These are phyloP conservation scores for Knufia fluminis DNA, from an alignment of 2,329 filamentous ascomycete species.

Conservation along the genomic window DNA sequence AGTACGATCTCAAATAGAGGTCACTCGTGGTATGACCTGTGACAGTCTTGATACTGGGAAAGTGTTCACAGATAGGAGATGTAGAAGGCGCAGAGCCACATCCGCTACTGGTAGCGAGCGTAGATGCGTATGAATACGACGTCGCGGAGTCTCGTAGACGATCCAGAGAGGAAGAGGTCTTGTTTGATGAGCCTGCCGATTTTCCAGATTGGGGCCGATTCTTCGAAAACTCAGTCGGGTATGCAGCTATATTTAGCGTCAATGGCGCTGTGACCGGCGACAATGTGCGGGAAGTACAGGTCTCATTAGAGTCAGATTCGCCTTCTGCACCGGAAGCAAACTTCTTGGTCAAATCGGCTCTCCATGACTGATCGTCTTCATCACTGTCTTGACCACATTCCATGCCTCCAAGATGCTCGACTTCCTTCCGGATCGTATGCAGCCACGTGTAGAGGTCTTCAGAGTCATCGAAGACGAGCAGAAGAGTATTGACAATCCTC, in stretches of 20 bases:
- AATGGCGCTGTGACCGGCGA: constrained; percentile 10
- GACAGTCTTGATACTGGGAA: background rate
- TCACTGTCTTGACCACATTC: constrained; percentile 33
- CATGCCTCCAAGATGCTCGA: constrained; percentile 38
- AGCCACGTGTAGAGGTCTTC: constrained; percentile 40
- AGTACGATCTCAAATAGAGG: background rate
- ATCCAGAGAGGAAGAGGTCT: constrained; percentile 3
- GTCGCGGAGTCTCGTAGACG: constrained; percentile 1
- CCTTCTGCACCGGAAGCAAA: constrained; percentile 1
- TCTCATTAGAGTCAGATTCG: background rate
- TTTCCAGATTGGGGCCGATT: background rate
- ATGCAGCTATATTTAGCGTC: constrained; percentile 2
- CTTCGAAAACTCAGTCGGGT: background rate
- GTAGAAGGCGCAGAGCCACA: constrained; percentile 1
- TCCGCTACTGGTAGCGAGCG: background rate
- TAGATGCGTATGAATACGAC: background rate
- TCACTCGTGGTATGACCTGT: background rate
- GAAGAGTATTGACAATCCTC: constrained; percentile 31
- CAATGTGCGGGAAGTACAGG: constrained; percentile 5
- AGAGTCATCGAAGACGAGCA: constrained; percentile 36
- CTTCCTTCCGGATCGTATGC: constrained; percentile 35
- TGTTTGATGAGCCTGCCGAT: constrained; percentile 1
- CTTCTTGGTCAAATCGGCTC: constrained; percentile 7
- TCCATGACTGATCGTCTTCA: constrained; percentile 11
- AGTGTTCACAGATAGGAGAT: constrained; percentile 3